Conservation (phyloP, 306 rosid genomes). For the Potentilla sterilis region DNA sequence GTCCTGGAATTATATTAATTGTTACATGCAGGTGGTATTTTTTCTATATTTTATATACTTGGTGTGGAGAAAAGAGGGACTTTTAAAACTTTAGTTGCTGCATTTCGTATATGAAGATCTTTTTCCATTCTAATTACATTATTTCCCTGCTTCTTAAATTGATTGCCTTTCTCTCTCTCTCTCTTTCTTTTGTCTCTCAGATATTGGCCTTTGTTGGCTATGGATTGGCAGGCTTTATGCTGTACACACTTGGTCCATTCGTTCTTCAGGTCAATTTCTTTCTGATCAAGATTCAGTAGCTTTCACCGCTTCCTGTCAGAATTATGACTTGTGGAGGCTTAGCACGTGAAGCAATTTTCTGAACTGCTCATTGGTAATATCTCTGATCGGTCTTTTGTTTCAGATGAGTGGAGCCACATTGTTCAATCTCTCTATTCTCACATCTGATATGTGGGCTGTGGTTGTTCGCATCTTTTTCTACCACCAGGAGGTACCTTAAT, state of each 20-base stretch:
- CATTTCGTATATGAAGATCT: background rate
- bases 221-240: slow-evolving; percentile 33
- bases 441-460: slow-evolving; percentile 46
- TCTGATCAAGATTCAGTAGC: background rate
- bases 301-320: background rate
- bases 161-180: background rate
- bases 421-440: slow-evolving; percentile 38
- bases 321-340: background rate
- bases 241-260: slow-evolving; percentile 38
- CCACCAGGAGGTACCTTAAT: slow-evolving; percentile 28
- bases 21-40: background rate
- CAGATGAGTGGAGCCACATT: slow-evolving; percentile 44
- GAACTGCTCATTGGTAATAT: background rate
- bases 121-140: no score
- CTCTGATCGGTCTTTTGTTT: background rate
- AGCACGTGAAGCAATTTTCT: slow-evolving; percentile 5
- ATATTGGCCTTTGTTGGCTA: slow-evolving; percentile 33
- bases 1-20: background rate
- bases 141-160: background rate
- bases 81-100: background rate
- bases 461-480: slow-evolving; percentile 33
- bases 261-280: slow-evolving; percentile 34
- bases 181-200: background rate
- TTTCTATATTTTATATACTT: background rate
- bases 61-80: background rate